phyloP scores from a whole-genome alignment of 2,329 filamentous ascomycete genomes.

The Fusarium paranaense region DNA sequence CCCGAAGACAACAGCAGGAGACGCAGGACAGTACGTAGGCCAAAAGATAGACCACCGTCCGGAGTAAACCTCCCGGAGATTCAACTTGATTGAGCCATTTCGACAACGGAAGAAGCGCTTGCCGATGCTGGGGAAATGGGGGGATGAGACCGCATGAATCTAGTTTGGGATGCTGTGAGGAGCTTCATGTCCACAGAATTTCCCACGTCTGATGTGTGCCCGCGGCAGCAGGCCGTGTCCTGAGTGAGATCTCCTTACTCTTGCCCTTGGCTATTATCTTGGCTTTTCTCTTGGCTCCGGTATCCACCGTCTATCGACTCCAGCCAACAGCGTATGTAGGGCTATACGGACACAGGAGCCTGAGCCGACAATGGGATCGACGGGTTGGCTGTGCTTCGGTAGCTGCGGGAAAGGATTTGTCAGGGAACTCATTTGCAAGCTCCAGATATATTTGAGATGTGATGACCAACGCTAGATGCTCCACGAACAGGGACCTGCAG shows the following conservation, averaged over 20 bases:
- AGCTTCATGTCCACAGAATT: neutral
- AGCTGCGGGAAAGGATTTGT: conserved; percentile 11
- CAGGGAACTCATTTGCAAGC: conserved; percentile 9
- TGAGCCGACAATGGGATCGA: conserved; percentile 6
- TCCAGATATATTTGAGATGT: conserved; percentile 15
- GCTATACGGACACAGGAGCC: conserved; percentile 6
- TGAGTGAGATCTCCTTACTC: neutral
- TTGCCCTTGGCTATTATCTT: neutral
- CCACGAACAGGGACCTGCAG: conserved; percentile 3
- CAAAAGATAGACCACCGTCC: conserved; percentile 1
- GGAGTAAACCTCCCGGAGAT: conserved; percentile 27
- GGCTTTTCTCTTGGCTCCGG: neutral
- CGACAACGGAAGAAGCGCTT: neutral
- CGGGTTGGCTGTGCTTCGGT: conserved; percentile 2
- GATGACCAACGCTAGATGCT: conserved; percentile 16
- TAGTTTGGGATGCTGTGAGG: neutral
- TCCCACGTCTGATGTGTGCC: neutral
- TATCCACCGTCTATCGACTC: conserved; percentile 2
- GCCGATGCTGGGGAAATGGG: neutral
- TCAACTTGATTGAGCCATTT: neutral
- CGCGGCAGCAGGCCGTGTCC: neutral
- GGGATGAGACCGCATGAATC: neutral
- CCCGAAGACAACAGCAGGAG: neutral
- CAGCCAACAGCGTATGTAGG: neutral
- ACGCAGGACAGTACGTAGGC: neutral